Percentiles rank a stretch among this genome's conserved stretches.
Conservation (phyloP, 768 basidiomycete genomes). For the Pleurotus djamor region DNA sequence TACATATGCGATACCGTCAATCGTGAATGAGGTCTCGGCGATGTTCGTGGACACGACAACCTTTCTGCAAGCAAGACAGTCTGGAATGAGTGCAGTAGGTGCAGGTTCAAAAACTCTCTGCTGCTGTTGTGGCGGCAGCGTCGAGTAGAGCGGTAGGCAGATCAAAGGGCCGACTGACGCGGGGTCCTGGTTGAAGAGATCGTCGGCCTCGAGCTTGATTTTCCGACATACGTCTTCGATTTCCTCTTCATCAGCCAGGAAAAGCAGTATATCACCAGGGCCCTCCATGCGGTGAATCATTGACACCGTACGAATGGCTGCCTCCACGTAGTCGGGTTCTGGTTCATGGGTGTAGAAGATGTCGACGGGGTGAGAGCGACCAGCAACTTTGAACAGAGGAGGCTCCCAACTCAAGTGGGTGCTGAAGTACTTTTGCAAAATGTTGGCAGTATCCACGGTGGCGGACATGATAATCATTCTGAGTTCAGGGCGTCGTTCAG, state of each 20-base stretch:
- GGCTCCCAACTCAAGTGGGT: constrained; percentile 44
- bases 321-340: constrained; percentile 95
- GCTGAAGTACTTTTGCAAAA: constrained; percentile 94
- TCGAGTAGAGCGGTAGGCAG: constrained; percentile 94
- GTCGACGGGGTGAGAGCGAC: constrained; percentile 93
- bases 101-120: constrained; percentile 95
- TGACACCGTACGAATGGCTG: constrained; percentile 91
- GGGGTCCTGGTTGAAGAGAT: constrained; percentile 67
- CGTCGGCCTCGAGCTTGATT: constrained; percentile 88
- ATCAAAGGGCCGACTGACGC: constrained; percentile 80
- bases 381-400: constrained; percentile 84
- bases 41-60: constrained; percentile 96
- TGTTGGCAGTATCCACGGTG: constrained; percentile 92
- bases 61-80: constrained; percentile 86
- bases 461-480: constrained; percentile 99
- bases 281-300: constrained; percentile 98
- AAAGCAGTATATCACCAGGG: constrained; percentile 88
- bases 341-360: constrained; percentile 92
- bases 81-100: constrained; percentile 56
- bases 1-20: constrained; percentile 98
- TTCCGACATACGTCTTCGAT: constrained; percentile 96
- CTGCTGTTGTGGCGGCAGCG: constrained; percentile 90
- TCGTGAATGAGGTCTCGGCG: constrained; percentile 96
- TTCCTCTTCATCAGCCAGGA: constrained; percentile 98
- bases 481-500: constrained; percentile 78